These are phyloP conservation scores for Brettanomyces nanus DNA, from an alignment of 805 yeast genomes.

Conservation along the genomic window DNA sequence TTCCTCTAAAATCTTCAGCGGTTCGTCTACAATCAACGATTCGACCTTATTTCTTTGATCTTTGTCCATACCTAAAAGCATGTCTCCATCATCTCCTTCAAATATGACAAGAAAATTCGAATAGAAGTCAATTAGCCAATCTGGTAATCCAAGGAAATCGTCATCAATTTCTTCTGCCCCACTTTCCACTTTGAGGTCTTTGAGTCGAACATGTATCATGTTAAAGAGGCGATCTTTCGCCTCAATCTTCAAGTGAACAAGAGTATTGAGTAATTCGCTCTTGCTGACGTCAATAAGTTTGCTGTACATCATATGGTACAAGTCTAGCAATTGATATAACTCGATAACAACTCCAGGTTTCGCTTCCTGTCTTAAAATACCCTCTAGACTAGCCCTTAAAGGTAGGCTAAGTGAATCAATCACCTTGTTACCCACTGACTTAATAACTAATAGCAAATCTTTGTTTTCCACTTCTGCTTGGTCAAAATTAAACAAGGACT, in stretches of 20 bases:
- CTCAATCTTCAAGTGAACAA: slow-evolving; percentile 27
- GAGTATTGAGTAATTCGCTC: slow-evolving; percentile 16
- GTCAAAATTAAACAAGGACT: slow-evolving; percentile 45
- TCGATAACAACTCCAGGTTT: slow-evolving; percentile 47
- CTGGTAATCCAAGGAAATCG: slow-evolving; percentile 67
- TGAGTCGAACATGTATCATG: slow-evolving; percentile 26
- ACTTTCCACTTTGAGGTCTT: slow-evolving; percentile 26
- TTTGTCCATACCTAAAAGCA: slow-evolving; percentile 33
- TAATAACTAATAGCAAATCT: slow-evolving; percentile 18
- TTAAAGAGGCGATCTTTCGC: slow-evolving; percentile 32
- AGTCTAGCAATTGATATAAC: slow-evolving; percentile 52
- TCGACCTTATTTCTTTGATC: slow-evolving; percentile 31
- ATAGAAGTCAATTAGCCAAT: slow-evolving; percentile 67
- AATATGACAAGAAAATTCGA: slow-evolving; percentile 52
- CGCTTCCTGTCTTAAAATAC: slow-evolving; percentile 56
- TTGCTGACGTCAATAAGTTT: slow-evolving; percentile 27
- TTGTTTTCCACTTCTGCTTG: slow-evolving; percentile 16
- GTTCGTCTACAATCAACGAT: slow-evolving; percentile 36
- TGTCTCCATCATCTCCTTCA: slow-evolving; percentile 29
- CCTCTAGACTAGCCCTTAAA: slow-evolving; percentile 56
- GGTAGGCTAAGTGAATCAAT: slow-evolving; percentile 52
- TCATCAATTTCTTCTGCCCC: slow-evolving; percentile 31
- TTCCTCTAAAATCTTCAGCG: slow-evolving; percentile 30
- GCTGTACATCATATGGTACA: slow-evolving; percentile 64
- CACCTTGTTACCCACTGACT: slow-evolving; percentile 38